These are phyloP conservation scores for Mortierella sp. DNA, from an alignment of 371 early-diverging fungal genomes.

Conservation along the genomic window DNA sequence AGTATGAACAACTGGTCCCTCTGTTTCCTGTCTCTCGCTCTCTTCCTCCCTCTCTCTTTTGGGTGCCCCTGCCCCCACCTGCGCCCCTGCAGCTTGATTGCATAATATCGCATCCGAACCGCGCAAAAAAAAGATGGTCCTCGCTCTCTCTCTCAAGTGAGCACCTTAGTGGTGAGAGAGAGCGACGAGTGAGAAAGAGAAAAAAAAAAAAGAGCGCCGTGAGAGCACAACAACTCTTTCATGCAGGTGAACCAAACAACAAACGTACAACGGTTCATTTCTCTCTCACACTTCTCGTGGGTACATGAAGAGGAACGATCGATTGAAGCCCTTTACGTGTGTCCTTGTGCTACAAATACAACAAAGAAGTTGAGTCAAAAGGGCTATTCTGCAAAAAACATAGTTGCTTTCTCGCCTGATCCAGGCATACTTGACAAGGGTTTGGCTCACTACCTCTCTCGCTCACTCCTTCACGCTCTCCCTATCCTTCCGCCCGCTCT, in stretches of 20 bases:
- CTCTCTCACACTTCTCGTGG: not conserved
- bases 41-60: not conserved
- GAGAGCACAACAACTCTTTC: not conserved
- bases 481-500: too few species aligned
- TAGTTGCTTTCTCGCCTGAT: not conserved
- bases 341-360: not conserved
- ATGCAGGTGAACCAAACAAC: not conserved
- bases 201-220: not conserved
- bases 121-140: not conserved
- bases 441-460: too few species aligned
- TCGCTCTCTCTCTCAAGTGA: not conserved
- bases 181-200: not conserved
- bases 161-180: not conserved
- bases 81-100: not conserved
- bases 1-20: not conserved
- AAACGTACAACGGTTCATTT: not conserved
- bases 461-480: too few species aligned
- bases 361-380: not conserved
- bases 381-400: not conserved
- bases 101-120: conserved; percentile 10
- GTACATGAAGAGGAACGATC: too few species aligned
- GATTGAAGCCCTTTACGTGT: too few species aligned
- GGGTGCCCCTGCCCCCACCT: not conserved
- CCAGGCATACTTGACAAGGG: too few species aligned
- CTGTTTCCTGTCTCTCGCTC: not conserved